Evolutionary conservation across 257 asterid genomes (phyloP), one percentile per base, ranked within the genome.

Genomic region (Thymus quinquecostatus): DNA sequence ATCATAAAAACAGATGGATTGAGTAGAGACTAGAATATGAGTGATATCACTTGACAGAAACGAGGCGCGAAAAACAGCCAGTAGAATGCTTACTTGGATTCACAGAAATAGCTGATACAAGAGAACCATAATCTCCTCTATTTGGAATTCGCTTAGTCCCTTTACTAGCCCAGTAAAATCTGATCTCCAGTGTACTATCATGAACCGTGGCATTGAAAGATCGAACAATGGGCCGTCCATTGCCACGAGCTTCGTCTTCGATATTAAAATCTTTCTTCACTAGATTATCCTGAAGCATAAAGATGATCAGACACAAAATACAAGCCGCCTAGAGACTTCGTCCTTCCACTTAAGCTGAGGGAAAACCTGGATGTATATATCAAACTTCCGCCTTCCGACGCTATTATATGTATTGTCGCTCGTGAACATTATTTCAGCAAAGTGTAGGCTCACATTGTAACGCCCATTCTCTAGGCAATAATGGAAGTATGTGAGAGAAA

Each of bases 131-230:
- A 69, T 77, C 82, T 79, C 97, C 97, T 74, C 85, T 75, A 34
- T 50, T 63, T 58, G 99, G 97, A 66, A 94, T 86, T 13, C 94
- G 84, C 8, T 79, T 86, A 54, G 99, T 94, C 79, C 99, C 99
- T 88, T 86, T 91, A 68, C 99, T 87, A 6, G 92, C 89, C 96
- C 96, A 94, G 74, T 86, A 85, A 74, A 94, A 82, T 60, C 96
- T 83, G 67, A 94, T 86, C 79, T 91, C 96, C 85, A 94, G 76
- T 5, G 83, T 75, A 64, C 75, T 76, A 60, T 87, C 84, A 11
- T 70, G 75, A 30, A 94, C 96, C 2, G 79, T 81, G 54, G 88
- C 88, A 60, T 87, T 82, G 77, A 84, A 88, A 41, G 68, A 58
- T 67, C 49, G 74, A 21, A 81, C 55, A 28, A 88, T 74, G 0